Percentiles rank a stretch among this genome's conserved stretches.
phyloP scores from a whole-genome alignment of 371 early-diverging fungal species.

The Syncephalastrum racemosum region DNA sequence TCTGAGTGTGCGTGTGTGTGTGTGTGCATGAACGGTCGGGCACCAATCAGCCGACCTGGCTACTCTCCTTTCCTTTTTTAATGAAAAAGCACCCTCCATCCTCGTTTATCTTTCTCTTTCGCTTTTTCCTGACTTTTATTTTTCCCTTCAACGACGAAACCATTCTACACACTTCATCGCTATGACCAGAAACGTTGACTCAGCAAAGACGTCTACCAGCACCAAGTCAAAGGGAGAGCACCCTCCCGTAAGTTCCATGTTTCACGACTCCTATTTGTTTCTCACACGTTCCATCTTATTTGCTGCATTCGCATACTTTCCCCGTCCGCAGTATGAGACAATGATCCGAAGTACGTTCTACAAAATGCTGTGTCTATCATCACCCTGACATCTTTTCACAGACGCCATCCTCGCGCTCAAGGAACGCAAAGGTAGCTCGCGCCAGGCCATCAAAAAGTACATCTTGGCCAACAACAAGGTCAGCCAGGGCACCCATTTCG shows the following conservation, averaged over 20 bases:
- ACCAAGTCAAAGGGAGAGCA: slow-evolving; percentile 48
- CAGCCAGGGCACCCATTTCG: slow-evolving; percentile 50
- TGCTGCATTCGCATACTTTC: slow-evolving; percentile 3
- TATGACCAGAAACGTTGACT: slow-evolving; percentile 24
- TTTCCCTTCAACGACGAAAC: slow-evolving; percentile 4
- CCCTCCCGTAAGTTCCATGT: slow-evolving; percentile 40
- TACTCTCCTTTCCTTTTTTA: slow-evolving; percentile 8
- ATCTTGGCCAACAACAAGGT: slow-evolving; percentile 75
- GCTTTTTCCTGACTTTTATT: slow-evolving; percentile 10
- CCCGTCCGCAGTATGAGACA: slow-evolving; percentile 38
- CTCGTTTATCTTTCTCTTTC: slow-evolving; percentile 4
- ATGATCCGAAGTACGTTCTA: slow-evolving; percentile 46
- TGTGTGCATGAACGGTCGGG: background rate
- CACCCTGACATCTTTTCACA: slow-evolving; percentile 10
- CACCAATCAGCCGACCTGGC: slow-evolving; percentile 4
- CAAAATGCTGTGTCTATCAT: background rate
- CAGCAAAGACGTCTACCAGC: slow-evolving; percentile 22
- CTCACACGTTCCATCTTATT: background rate
- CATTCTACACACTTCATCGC: slow-evolving; percentile 2
- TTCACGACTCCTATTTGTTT: background rate
- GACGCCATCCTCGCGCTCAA: slow-evolving; percentile 67
- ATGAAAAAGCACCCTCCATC: background rate
- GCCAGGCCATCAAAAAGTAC: slow-evolving; percentile 84
- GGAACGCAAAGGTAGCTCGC: slow-evolving; percentile 78
- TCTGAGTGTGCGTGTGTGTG: background rate